Evolutionary conservation across 106 monocot genomes (phyloP), one percentile per base, ranked within the genome.

Genomic region (Dendrobium nobile): DNA sequence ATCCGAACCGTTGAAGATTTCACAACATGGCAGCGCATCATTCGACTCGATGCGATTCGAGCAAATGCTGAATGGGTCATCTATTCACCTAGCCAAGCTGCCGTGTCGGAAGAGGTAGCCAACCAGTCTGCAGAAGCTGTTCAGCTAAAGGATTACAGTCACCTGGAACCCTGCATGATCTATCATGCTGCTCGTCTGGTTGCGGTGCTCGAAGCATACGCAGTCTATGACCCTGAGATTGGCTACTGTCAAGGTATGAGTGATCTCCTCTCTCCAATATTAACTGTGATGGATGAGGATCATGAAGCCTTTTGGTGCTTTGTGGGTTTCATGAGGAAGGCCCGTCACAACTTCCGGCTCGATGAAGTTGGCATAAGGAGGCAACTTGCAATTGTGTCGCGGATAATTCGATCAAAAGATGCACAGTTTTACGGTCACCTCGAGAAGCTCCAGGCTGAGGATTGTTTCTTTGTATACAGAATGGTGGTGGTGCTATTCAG

Each of bases 181-280:
- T 82, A 87, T 80, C 96, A 96, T 61, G 96, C 93, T 42, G 83
- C 93, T 41, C 91, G 96, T 24, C 70, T 96, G 31, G 91, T 96
- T 45, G 84, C 89, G 9, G 64, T 96, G 26, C 86, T 96, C 4
- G 96, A 96, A 77, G 89, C 96, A 9, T 96, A 96, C 73, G 91
- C 93, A 0, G 27, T 90, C 42, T 92, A 90, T 47, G 96, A 96
- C 54, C 91, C 89, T 24, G 96, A 96, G 78, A 93, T 86, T 13
- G 96, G 96, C 27, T 96, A 96, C 83, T 96, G 96, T 59, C 96
- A 96, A 42, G 96, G 96, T 7, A 96, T 96, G 96, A 96, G 96
- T 31, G 96, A 96, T 75, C 88, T 96, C 37, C 81, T 96, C 24
- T 84, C 90, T 0, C 96, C 93, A 1, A 91, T 96, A 73, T 44